Conservation (phyloP, 2,329 filamentous ascomycete species). For the Niveomyces coronatus region DNA sequence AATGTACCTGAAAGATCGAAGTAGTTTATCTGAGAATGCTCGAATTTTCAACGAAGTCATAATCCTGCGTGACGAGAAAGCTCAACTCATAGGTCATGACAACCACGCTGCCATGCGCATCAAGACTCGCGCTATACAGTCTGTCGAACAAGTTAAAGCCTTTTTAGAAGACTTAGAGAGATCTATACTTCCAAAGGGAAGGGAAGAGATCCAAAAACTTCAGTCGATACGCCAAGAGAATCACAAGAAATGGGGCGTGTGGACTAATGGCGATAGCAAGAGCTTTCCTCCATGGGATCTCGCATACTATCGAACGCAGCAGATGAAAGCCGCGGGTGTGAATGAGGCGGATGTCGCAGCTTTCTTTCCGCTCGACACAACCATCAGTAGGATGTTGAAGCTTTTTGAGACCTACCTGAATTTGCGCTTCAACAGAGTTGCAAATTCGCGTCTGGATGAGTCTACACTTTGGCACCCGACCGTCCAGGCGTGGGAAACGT, state of each 20-base stretch:
- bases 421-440: background rate
- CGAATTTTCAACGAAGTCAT: background rate
- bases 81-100: background rate
- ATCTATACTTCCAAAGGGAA: background rate
- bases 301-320: background rate
- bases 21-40: background rate
- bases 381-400: background rate
- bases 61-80: background rate
- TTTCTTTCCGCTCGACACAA: background rate
- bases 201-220: background rate
- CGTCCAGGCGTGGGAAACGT: conserved; percentile 1
- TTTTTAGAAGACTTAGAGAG: background rate
- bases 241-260: background rate
- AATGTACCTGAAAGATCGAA: background rate
- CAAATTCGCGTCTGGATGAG: background rate
- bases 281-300: conserved; percentile 3
- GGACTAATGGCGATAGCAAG: background rate
- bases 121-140: background rate
- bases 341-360: background rate
- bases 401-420: background rate
- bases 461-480: background rate
- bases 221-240: background rate
- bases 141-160: background rate
- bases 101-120: conserved; percentile 1
- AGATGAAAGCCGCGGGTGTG: background rate